These are phyloP conservation scores for Globisporangium yorkense DNA, from an alignment of 352 stramenopile species.

Conservation along the genomic window DNA sequence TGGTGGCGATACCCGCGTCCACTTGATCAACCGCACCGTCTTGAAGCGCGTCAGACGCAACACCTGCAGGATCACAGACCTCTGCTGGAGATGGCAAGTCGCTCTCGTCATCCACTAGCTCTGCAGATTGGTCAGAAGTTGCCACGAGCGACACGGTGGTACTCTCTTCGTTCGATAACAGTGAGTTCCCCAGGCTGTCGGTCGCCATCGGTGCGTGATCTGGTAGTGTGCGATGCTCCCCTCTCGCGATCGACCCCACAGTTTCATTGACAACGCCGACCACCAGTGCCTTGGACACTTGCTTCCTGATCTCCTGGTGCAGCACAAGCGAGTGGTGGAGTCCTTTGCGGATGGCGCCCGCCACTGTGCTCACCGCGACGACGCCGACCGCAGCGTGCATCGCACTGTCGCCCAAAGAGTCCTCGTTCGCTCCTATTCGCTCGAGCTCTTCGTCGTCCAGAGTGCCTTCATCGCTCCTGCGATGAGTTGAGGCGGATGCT, in stretches of 20 bases:
- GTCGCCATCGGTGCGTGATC: neutral
- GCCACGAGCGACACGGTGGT: neutral
- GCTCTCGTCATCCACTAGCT: neutral
- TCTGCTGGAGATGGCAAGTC: neutral
- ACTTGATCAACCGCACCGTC: neutral
- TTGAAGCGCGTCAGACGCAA: neutral
- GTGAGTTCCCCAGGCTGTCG: neutral
- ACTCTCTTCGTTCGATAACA: neutral
- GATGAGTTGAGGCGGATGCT: neutral
- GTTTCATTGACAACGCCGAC: neutral
- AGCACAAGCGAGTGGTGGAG: conserved; percentile 1
- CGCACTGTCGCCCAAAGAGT: neutral
- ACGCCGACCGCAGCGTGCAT: neutral
- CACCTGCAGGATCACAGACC: neutral
- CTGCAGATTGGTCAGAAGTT: neutral
- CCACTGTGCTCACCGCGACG: neutral
- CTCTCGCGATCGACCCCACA: neutral
- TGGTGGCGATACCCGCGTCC: neutral
- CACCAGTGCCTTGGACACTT: neutral
- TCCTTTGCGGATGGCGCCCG: neutral
- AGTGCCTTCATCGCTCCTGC: too few relatives aligned
- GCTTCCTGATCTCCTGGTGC: neutral
- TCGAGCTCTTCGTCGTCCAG: neutral
- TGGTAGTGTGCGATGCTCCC: neutral
- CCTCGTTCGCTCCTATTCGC: neutral